phyloP scores from a whole-genome alignment of 768 basidiomycete genomes.

The Trametes cinnabarina region DNA sequence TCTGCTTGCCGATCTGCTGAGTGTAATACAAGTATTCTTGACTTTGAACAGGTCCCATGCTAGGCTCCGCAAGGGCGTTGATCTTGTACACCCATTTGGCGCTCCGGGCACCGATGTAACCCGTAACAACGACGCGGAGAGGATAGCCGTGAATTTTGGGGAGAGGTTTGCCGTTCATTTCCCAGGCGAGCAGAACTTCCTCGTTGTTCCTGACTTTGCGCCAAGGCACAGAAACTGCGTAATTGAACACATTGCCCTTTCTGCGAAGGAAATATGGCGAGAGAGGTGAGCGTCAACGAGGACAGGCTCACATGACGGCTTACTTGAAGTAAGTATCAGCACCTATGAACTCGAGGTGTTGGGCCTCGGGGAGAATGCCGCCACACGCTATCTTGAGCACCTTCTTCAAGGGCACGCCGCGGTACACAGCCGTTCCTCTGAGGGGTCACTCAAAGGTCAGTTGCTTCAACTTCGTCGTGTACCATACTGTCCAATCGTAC shows the following conservation, averaged over 20 bases:
- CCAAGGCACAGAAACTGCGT: constrained; percentile 48
- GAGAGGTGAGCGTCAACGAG: background rate
- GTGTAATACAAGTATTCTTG: constrained; percentile 56
- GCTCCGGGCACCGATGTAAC: constrained; percentile 54
- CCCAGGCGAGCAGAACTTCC: constrained; percentile 53
- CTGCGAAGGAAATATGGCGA: constrained; percentile 16
- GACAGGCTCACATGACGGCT: constrained; percentile 3
- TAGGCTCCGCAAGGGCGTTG: constrained; percentile 48
- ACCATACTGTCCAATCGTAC: too few species aligned
- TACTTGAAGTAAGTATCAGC: constrained; percentile 59
- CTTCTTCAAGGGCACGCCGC: constrained; percentile 53
- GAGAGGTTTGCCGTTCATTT: constrained; percentile 49
- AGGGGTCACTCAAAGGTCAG: background rate
- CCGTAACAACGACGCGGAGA: constrained; percentile 48
- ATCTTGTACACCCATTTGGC: constrained; percentile 54
- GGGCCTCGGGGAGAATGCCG: constrained; percentile 44
- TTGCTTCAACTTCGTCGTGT: too few species aligned
- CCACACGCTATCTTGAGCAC: constrained; percentile 53
- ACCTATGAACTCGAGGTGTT: constrained; percentile 55
- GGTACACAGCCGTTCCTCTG: constrained; percentile 52
- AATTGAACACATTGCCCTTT: constrained; percentile 39
- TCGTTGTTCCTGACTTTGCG: constrained; percentile 48
- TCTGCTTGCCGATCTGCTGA: constrained; percentile 53
- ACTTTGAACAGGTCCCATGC: constrained; percentile 50
- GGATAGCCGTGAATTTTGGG: constrained; percentile 53